Evolutionary conservation across 352 stramenopile species (phyloP), one percentile per base, ranked within the genome.

Genomic region (Phytophthora agathidicida): DNA sequence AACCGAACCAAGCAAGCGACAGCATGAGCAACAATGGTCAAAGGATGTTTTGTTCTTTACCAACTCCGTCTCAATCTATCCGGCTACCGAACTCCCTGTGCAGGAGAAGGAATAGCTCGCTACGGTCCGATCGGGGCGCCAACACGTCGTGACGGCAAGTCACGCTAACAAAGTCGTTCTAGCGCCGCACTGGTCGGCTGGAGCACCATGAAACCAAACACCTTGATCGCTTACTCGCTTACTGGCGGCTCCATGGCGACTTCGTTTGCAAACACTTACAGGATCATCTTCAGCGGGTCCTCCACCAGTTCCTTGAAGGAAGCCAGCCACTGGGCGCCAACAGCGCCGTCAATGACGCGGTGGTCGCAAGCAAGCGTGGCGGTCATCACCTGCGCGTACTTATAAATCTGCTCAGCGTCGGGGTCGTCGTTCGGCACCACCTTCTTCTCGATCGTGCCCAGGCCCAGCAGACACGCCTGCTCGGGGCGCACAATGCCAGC

Each of bases 281-380:
- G 86, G 60, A 99, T 94, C 82, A 99, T 97, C 69, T 94, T 98
- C 33, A 97, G 65, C 39, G 97, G 97, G 73, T 98, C 95, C 71
- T 99, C 95, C n/a, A 99, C 85, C 58, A 98, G 77, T 53, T 90
- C 86, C 83, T 99, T 99, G 80, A 98, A 99, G 30, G 91, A 86
- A 51, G 84, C 86, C 38, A 99, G 73, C 96, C 95, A 99, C 71
- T 97, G 83, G 33, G 97, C 97, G 46, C 96, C 97, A 16, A 98
- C 95, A 27, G 97, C 97, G 59, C 97, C 97, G 69, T 99, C 97
- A 62, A 99, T 96, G 42, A 98, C 95, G 60, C 97, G 91, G 78
- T 99, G 97, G 82, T 99, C 97, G 81, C 93, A 98, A 65, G 91
- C 96, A 57, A 99, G 83, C 36, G 96, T 99, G 39, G 93, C 95